Percentiles rank a stretch among this genome's conserved stretches.
These are phyloP conservation scores for Artemisia tridentata DNA, from an alignment of 129 eudicot species.

Conservation along the genomic window DNA sequence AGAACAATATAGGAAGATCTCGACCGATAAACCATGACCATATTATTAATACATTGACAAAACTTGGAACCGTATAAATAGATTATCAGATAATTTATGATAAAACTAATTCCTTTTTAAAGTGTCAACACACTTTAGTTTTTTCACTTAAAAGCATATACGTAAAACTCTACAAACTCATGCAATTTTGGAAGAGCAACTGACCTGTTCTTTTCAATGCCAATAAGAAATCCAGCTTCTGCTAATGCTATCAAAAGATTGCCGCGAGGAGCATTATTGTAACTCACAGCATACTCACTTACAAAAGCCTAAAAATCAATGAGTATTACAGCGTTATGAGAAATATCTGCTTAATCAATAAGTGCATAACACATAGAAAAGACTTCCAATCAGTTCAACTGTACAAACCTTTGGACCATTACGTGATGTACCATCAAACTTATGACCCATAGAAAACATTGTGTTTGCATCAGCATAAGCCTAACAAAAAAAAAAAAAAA, in stretches of 20 bases:
- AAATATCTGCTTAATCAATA: too few species aligned
- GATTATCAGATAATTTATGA: background rate
- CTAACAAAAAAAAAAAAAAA: conserved; percentile 29
- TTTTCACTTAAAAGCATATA: conserved; percentile 1
- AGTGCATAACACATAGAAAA: too few species aligned
- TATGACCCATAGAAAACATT: conserved; percentile 54
- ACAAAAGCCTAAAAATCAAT: conserved; percentile 75
- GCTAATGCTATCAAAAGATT: conserved; percentile 85
- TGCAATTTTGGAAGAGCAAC: conserved; percentile 12
- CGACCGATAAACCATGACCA: background rate
- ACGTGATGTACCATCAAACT: conserved; percentile 64
- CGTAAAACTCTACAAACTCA: conserved; percentile 1
- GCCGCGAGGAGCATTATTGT: conserved; percentile 66
- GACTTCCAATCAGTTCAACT: conserved; percentile 11
- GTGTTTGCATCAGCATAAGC: conserved; percentile 55
- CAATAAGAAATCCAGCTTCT: conserved; percentile 93
- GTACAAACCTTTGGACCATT: conserved; percentile 81
- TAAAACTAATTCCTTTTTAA: background rate
- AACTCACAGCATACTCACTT: conserved; percentile 93
- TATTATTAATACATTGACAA: background rate
- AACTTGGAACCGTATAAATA: background rate
- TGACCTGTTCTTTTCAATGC: conserved; percentile 83
- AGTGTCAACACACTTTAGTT: background rate
- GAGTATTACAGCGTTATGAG: background rate
- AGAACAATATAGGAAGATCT: background rate